These are phyloP conservation scores for Irpex sp. DNA, from an alignment of 1,284 basidiomycete genomes.

Conservation along the genomic window DNA sequence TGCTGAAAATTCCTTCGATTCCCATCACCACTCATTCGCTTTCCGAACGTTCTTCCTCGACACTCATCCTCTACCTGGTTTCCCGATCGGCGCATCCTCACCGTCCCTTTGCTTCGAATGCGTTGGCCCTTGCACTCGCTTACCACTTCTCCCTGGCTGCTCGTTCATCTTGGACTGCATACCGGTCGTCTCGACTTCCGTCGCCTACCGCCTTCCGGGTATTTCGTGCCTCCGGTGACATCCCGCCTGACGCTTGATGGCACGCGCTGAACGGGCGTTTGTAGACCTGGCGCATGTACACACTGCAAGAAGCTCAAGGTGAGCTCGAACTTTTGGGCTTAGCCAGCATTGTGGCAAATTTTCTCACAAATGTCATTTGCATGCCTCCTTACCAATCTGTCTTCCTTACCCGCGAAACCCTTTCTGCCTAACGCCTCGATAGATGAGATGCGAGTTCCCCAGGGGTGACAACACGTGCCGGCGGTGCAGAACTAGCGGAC, in stretches of 20 bases:
- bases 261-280: conserved; percentile 1
- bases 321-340: conserved; percentile 21
- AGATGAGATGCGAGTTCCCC: conserved; percentile 83
- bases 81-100: not conserved
- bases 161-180: not conserved
- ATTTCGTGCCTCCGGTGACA: not conserved
- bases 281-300: conserved; percentile 72
- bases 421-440: conserved; percentile 1
- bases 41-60: not conserved
- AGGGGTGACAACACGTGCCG: conserved; percentile 64
- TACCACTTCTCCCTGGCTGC: not conserved
- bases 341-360: not conserved
- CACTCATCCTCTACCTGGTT: not conserved
- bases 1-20: not conserved
- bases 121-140: not conserved
- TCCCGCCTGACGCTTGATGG: not conserved
- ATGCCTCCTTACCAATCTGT: not conserved
- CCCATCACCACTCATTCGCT: not conserved
- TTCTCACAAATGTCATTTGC: conserved; percentile 3
- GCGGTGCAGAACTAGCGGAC: conserved; percentile 63
- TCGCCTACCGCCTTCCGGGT: conserved; percentile 7
- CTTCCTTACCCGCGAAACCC: not conserved
- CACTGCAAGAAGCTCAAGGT: conserved; percentile 85
- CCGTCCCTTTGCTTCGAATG: not conserved
- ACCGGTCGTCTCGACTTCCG: conserved; percentile 1